A percentile compares a stretch with the other conserved stretches of the same genome.
Conservation (phyloP, 768 basidiomycete genomes). For the Trametopsis cervina region DNA sequence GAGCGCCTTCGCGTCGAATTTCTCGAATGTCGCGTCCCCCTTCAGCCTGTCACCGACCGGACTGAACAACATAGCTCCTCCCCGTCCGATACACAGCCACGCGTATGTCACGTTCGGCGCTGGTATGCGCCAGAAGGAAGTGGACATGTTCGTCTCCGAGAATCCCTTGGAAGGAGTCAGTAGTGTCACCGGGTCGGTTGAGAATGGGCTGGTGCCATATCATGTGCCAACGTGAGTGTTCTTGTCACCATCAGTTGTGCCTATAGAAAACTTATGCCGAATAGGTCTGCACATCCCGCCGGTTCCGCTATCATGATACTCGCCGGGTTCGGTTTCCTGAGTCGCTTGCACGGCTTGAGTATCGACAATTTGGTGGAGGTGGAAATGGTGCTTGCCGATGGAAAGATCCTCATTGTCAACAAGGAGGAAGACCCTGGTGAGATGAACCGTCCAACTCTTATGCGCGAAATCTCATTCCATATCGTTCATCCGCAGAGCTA, state of each 20-base stretch:
- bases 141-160: slow-evolving; percentile 69
- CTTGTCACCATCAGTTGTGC: slow-evolving; percentile 2
- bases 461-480: slow-evolving; percentile 1
- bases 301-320: slow-evolving; percentile 77
- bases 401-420: slow-evolving; percentile 71
- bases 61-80: slow-evolving; percentile 30
- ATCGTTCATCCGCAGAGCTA: slow-evolving; percentile 42
- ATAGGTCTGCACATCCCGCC: slow-evolving; percentile 70
- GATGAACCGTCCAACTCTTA: no score
- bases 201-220: slow-evolving; percentile 58
- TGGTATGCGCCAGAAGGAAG: slow-evolving; percentile 77
- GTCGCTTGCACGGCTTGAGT: slow-evolving; percentile 77
- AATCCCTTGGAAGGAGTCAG: slow-evolving; percentile 50
- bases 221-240: slow-evolving; percentile 68
- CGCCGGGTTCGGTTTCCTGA: slow-evolving; percentile 86
- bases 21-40: slow-evolving; percentile 1
- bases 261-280: background rate
- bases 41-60: slow-evolving; percentile 19
- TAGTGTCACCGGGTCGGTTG: slow-evolving; percentile 37
- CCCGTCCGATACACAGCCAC: slow-evolving; percentile 56
- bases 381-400: slow-evolving; percentile 89
- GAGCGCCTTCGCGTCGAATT: background rate
- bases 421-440: slow-evolving; percentile 65
- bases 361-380: slow-evolving; percentile 88
- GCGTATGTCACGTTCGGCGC: slow-evolving; percentile 86